These are phyloP conservation scores for Phytopythium sindhum DNA, from an alignment of 352 stramenopile genomes.

Conservation along the genomic window DNA sequence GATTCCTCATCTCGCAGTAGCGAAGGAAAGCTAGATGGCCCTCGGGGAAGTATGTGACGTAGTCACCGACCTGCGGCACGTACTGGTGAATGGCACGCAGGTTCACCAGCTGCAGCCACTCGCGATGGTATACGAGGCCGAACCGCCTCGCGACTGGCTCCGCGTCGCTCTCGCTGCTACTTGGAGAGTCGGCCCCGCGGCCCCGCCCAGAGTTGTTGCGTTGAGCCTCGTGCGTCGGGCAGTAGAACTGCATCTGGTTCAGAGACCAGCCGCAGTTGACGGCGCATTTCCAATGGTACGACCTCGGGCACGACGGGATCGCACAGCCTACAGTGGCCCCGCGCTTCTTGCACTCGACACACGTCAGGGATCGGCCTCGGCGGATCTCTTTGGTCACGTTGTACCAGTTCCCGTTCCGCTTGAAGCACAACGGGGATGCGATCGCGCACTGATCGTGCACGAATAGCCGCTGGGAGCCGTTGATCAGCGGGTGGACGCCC, in stretches of 20 bases:
- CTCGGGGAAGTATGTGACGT: constrained; percentile 81
- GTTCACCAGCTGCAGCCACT: constrained; percentile 70
- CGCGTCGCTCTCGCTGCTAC: constrained; percentile 10
- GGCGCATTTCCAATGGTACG: constrained; percentile 84
- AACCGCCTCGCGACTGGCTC: constrained; percentile 60
- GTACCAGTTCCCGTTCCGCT: constrained; percentile 73
- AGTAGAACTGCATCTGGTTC: constrained; percentile 84
- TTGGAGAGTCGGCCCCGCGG: background rate
- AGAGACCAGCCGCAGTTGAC: constrained; percentile 65
- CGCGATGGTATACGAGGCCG: constrained; percentile 62
- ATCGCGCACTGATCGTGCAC: constrained; percentile 87
- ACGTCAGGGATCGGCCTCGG: constrained; percentile 61
- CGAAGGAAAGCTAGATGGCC: constrained; percentile 54
- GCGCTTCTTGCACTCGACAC: constrained; percentile 63
- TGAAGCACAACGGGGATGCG: constrained; percentile 80
- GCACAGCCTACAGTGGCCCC: constrained; percentile 81
- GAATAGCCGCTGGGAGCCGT: constrained; percentile 66
- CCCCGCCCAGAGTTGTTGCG: constrained; percentile 2
- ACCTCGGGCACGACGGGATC: constrained; percentile 52
- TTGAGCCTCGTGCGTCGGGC: constrained; percentile 38
- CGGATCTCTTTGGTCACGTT: constrained; percentile 84
- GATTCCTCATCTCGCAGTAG: constrained; percentile 30
- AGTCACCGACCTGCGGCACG: constrained; percentile 76
- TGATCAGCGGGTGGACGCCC: constrained; percentile 68
- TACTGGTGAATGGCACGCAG: constrained; percentile 60